These are phyloP conservation scores for Chaetomidium leptoderma DNA, from an alignment of 495 filamentous ascomycete species.

Conservation along the genomic window DNA sequence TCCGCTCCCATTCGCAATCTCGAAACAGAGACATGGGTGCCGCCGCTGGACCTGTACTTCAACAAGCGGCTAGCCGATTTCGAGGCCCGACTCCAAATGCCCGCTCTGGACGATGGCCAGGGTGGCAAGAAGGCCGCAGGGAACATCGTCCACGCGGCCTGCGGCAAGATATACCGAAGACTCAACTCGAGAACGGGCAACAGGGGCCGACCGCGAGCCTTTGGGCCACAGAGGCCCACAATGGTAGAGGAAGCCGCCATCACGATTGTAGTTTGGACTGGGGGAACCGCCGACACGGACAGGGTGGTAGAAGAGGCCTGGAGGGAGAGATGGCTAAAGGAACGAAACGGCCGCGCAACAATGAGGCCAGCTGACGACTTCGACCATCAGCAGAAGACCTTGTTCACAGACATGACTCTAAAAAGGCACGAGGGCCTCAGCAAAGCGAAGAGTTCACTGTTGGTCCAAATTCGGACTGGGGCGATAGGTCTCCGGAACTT, in stretches of 20 bases:
- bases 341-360: neutral
- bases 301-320: neutral
- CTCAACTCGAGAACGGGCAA: neutral
- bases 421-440: constrained; percentile 3
- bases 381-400: neutral
- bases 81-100: neutral
- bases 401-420: neutral
- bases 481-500: constrained; percentile 14
- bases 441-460: constrained; percentile 6
- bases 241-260: neutral
- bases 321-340: constrained; percentile 1
- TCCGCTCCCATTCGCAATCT: neutral
- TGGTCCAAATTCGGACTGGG: constrained; percentile 14
- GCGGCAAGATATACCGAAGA: neutral
- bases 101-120: neutral
- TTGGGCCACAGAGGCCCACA: neutral
- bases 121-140: neutral
- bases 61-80: neutral
- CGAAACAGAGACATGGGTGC: neutral
- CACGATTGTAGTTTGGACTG: neutral
- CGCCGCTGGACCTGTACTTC: neutral
- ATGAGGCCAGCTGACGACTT: constrained; percentile 1
- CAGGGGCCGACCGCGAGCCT: neutral
- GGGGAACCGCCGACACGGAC: neutral
- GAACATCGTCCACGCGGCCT: neutral